These are phyloP conservation scores for Pachyrhizus erosus DNA, from an alignment of 306 rosid species.

Conservation along the genomic window DNA sequence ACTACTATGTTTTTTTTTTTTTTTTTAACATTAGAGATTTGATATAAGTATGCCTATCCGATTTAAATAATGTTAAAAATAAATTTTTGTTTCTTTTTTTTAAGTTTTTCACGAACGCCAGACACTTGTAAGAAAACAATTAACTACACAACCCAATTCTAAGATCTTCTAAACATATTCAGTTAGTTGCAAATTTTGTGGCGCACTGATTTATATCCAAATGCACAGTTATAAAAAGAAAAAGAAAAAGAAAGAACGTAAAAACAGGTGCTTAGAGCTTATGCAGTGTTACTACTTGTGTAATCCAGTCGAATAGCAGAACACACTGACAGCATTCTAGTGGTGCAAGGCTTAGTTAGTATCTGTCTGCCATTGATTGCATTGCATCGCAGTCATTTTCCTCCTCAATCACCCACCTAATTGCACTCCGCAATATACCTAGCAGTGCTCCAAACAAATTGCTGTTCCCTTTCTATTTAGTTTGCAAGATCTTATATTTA, in stretches of 20 bases:
- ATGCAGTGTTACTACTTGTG: not conserved
- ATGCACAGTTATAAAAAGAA: not conserved
- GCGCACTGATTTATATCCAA: not conserved
- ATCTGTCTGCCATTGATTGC: not conserved
- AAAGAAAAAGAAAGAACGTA: too few relatives aligned
- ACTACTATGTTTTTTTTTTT: too few relatives aligned
- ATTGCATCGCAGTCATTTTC: slow-evolving; percentile 12
- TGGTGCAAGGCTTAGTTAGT: not conserved
- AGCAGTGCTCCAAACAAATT: too few relatives aligned
- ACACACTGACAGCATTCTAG: not conserved
- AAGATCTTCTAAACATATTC: too few relatives aligned
- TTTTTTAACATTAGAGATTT: too few relatives aligned
- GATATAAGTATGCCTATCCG: too few relatives aligned
- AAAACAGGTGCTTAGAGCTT: not conserved
- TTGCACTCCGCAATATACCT: not conserved
- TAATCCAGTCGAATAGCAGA: not conserved
- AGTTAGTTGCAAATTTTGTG: not conserved
- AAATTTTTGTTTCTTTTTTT: too few relatives aligned
- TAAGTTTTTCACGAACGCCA: too few relatives aligned
- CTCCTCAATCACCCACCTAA: not conserved
- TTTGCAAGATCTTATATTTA: not conserved
- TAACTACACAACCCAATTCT: not conserved
- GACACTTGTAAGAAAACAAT: too few relatives aligned
- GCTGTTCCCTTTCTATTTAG: not conserved
- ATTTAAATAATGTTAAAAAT: too few relatives aligned